Evolutionary conservation across 805 yeast species (phyloP).

Genomic region (Tetrapisispora arboricola): DNA sequence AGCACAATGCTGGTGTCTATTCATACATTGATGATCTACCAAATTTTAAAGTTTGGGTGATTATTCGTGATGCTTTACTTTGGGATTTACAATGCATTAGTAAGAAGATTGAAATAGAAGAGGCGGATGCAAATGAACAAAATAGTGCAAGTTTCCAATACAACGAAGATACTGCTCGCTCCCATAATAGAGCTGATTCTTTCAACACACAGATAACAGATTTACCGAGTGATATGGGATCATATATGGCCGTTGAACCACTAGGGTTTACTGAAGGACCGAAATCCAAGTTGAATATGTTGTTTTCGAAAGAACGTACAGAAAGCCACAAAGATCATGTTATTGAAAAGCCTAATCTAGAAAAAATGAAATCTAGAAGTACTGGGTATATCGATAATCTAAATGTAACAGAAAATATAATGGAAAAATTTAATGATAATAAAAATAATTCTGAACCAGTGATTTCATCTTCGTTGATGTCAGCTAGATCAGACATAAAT

Average conservation of each 20-base stretch:
- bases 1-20: constrained; percentile 27
- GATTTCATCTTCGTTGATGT: background rate
- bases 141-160: constrained; percentile 1
- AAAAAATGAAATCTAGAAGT: background rate
- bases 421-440: too few species aligned
- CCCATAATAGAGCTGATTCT: background rate
- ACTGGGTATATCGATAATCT: too few species aligned
- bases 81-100: constrained; percentile 24
- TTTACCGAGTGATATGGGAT: constrained; percentile 4
- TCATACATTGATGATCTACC: constrained; percentile 23
- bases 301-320: constrained; percentile 1
- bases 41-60: constrained; percentile 25
- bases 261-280: background rate
- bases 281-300: background rate
- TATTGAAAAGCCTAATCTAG: background rate
- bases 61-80: constrained; percentile 25
- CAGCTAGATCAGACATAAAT: background rate
- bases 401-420: too few species aligned
- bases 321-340: background rate
- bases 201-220: constrained; percentile 10
- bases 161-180: background rate
- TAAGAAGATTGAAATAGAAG: background rate
- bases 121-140: background rate
- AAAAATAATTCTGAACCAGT: too few species aligned
- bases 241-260: background rate